Evolutionary conservation across 2,329 filamentous ascomycete species (phyloP).

Genomic region (Hymenoscyphus scutula): DNA sequence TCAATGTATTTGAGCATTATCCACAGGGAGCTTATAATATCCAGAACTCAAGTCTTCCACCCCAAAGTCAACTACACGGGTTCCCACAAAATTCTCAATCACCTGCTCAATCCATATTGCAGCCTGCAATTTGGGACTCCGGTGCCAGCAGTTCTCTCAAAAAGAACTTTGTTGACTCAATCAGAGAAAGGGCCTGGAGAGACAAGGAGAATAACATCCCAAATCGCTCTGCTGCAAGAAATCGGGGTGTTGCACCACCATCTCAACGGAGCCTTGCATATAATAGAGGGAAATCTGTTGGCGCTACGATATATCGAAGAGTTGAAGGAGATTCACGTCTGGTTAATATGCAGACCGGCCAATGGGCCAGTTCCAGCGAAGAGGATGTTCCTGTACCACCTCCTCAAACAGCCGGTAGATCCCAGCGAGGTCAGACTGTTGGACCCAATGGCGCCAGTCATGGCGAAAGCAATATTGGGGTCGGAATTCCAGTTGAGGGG

Average conservation of each 20-base stretch:
- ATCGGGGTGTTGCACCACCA: not conserved
- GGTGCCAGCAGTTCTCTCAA: not conserved
- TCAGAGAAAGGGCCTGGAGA: not conserved
- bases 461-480: not conserved
- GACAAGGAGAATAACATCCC: not conserved
- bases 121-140: not conserved
- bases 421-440: not conserved
- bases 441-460: not conserved
- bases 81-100: not conserved
- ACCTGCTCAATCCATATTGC: not conserved
- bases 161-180: not conserved
- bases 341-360: not conserved
- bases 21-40: not conserved
- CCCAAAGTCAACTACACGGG: not conserved
- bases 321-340: not conserved
- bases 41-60: not conserved
- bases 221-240: not conserved
- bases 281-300: not conserved
- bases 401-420: not conserved
- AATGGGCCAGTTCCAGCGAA: not conserved
- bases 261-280: not conserved
- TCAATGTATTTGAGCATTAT: not conserved
- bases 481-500: not conserved
- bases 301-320: not conserved
- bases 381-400: not conserved